phyloP scores from a whole-genome alignment of 495 filamentous ascomycete species.

The Penicillium canescens region DNA sequence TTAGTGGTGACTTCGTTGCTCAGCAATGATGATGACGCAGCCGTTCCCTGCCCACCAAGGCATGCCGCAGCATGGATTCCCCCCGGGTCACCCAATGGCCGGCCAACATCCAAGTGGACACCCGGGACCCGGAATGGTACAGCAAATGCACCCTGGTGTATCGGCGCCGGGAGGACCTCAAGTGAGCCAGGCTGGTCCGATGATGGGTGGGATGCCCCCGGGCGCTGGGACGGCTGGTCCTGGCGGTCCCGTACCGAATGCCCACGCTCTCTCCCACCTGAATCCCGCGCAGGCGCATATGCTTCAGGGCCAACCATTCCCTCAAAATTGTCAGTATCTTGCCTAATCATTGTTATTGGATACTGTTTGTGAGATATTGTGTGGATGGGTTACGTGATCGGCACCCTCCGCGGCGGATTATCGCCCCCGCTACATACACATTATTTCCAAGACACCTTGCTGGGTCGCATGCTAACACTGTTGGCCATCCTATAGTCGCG shows the following conservation, averaged over 20 bases:
- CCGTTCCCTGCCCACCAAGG: conserved; percentile 69
- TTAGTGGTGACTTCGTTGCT: conserved; percentile 41
- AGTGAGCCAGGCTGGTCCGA: conserved; percentile 74
- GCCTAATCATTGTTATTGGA: not conserved
- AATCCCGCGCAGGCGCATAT: conserved; percentile 66
- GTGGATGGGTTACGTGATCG: not conserved
- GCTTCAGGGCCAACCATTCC: conserved; percentile 58
- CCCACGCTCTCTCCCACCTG: conserved; percentile 79
- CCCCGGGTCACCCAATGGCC: conserved; percentile 76
- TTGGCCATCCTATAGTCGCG: conserved; percentile 33
- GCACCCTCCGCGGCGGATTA: not conserved
- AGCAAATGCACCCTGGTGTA: conserved; percentile 82
- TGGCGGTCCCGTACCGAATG: conserved; percentile 63
- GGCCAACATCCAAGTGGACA: conserved; percentile 69
- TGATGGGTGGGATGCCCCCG: conserved; percentile 82
- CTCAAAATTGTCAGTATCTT: conserved; percentile 39
- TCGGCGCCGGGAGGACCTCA: conserved; percentile 76
- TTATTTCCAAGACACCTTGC: conserved; percentile 7
- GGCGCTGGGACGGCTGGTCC: conserved; percentile 54
- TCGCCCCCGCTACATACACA: not conserved
- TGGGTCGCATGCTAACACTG: conserved; percentile 15
- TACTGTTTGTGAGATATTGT: not conserved
- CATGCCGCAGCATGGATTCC: conserved; percentile 73
- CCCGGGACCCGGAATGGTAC: conserved; percentile 63
- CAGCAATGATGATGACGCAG: conserved; percentile 73